Base-by-base conservation (phyloP, 1,139 yeast species). In the Candida anutae region DNA sequence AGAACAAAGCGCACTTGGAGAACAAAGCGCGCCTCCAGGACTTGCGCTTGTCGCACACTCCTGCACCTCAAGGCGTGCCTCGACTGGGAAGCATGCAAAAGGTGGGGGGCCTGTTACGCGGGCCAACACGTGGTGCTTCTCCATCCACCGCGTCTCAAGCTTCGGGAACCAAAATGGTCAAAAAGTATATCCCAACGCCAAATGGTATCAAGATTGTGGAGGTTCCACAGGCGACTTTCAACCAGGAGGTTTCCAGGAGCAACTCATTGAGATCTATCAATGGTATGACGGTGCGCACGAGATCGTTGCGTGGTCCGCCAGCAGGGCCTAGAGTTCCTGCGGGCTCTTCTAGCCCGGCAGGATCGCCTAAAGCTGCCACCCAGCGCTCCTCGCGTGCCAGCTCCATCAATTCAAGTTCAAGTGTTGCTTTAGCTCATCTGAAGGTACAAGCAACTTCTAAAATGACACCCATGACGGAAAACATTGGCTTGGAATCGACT, bases 171-270 rank as follows among this genome's bases (percentile, higher is more conserved):
- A 62, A 58, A 28, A 65, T 64, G 69, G 69, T 66, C 9, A 65
- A 65, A 33, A 62, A 61, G 28, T 66, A 65, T 39, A 56, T 66
- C 24, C 73, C 73, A 9, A 64, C 71, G 10, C 64, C 70, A 4
- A 63, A 55, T 20, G 73, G 73, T 17, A 63, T 66, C 36, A 61
- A 63, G 36, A 45, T 65, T n/a, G 50, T 66, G 13, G 72, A 66
- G 36, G 73, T 66, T 6, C 72, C 72, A 0, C 69, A 60, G 35
- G 44, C 51, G 6, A 48, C 49, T 25, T 44, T 60, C 31, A 51
- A 59, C 28, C 48, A 56, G 37, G 70, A 65, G 35, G 50, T 66
- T 11, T 58, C 61, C 2, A 43, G 72, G 26, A 53, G 53, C 29
- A 66, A 66, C 39, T 61, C 69, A 5, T 53, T 65, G 30, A 48